Evolutionary conservation across 192 early-diverging fungal species (phyloP).

Genomic region (Gigaspora rosea): DNA sequence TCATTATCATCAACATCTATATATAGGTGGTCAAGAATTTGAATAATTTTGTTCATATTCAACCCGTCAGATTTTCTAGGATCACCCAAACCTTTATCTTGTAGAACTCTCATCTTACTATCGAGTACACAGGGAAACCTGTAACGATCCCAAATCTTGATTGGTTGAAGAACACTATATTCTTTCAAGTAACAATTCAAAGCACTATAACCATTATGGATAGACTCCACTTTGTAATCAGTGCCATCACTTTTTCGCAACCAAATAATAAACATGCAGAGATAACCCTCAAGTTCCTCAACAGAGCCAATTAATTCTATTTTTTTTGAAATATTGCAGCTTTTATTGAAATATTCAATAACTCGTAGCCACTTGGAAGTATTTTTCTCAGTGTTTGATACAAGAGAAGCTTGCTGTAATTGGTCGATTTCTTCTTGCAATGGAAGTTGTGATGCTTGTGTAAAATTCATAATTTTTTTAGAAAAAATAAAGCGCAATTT

Average conservation of each 20-base stretch:
- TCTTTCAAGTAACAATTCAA: background rate
- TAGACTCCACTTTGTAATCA: background rate
- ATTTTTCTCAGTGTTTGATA: background rate
- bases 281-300: background rate
- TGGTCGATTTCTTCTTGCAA: too few species aligned
- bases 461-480: too few species aligned
- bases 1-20: background rate
- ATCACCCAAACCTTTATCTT: background rate
- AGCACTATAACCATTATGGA: background rate
- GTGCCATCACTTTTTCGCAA: background rate
- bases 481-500: too few species aligned
- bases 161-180: background rate
- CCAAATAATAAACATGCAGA: background rate
- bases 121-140: background rate
- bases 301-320: background rate
- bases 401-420: background rate
- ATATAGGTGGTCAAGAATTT: background rate
- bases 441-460: too few species aligned
- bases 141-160: constrained; percentile 2
- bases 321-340: background rate
- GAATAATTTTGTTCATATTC: background rate
- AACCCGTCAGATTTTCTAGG: background rate
- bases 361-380: background rate
- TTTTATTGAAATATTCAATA: background rate
- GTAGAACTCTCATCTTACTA: background rate